phyloP scores from a whole-genome alignment of 208 protist species.

The Acanthamoeba triangularis region DNA sequence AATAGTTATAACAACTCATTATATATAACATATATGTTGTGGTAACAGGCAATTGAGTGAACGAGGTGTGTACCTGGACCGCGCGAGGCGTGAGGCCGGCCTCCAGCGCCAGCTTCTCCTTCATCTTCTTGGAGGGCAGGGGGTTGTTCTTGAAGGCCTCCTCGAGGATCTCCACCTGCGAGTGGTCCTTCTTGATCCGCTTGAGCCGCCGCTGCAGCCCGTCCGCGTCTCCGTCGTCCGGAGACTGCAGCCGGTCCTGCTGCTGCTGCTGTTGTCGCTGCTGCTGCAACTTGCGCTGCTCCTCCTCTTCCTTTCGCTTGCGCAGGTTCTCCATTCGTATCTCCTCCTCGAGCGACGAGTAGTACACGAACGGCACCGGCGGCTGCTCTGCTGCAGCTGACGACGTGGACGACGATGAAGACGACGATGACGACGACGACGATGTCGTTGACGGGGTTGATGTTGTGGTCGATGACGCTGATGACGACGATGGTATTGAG shows the following conservation, averaged over 20 bases:
- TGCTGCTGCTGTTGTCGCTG: not conserved
- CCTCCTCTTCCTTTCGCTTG: constrained; percentile 6
- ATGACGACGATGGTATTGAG: not conserved
- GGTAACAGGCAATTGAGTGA: too few species aligned
- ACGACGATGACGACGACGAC: not conserved
- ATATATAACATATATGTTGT: too few species aligned
- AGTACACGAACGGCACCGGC: not conserved
- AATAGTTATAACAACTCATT: too few species aligned
- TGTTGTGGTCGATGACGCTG: not conserved
- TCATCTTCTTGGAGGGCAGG: constrained; percentile 24
- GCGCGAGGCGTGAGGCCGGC: not conserved
- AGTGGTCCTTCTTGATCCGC: constrained; percentile 31
- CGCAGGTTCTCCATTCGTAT: constrained; percentile 22
- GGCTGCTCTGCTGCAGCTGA: not conserved
- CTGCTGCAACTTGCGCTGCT: not conserved
- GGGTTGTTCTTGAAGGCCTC: constrained; percentile 47
- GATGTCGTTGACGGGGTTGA: not conserved
- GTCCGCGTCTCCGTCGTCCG: not conserved
- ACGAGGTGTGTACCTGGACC: not conserved
- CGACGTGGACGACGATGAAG: not conserved
- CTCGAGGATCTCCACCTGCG: constrained; percentile 29
- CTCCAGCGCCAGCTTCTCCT: constrained; percentile 2
- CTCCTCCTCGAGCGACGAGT: constrained; percentile 26
- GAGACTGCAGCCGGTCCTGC: not conserved
- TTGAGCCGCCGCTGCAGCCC: not conserved